Evolutionary conservation across 1,284 basidiomycete species (phyloP).

Genomic region (Macrocystidia cucumis): DNA sequence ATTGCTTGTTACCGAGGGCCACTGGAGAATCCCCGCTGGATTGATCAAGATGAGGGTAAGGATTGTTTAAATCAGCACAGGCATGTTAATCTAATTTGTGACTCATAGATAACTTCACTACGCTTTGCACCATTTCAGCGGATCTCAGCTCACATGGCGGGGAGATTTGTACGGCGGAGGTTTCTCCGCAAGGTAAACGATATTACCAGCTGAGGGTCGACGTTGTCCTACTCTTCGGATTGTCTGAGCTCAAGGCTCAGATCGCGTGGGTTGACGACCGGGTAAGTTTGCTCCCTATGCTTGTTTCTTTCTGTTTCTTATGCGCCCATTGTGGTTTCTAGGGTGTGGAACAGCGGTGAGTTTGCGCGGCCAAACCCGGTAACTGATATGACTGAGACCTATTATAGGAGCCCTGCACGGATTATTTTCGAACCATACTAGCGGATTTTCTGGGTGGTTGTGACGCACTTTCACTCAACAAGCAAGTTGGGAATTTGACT

Average conservation of each 20-base stretch:
- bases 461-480: too few relatives aligned
- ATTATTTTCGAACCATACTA: too few relatives aligned
- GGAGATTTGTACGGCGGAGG: neutral
- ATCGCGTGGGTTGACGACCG: constrained; percentile 30
- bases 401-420: too few relatives aligned
- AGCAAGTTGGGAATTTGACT: too few relatives aligned
- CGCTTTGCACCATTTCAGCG: neutral
- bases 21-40: constrained; percentile 30
- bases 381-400: too few relatives aligned
- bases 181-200: constrained; percentile 5
- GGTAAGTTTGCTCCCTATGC: constrained; percentile 3
- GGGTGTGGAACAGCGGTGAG: too few relatives aligned
- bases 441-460: too few relatives aligned
- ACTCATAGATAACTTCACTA: neutral
- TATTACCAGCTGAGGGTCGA: constrained; percentile 13
- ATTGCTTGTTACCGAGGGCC: constrained; percentile 35
- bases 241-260: constrained; percentile 21
- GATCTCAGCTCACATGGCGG: neutral
- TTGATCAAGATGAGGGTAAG: constrained; percentile 33
- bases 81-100: too few relatives aligned
- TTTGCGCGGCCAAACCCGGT: too few relatives aligned
- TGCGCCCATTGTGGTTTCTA: too few relatives aligned
- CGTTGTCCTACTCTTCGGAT: constrained; percentile 19
- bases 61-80: constrained; percentile 2
- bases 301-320: neutral